phyloP scores from a whole-genome alignment of 805 yeast genomes.

The Candida dendrica region DNA sequence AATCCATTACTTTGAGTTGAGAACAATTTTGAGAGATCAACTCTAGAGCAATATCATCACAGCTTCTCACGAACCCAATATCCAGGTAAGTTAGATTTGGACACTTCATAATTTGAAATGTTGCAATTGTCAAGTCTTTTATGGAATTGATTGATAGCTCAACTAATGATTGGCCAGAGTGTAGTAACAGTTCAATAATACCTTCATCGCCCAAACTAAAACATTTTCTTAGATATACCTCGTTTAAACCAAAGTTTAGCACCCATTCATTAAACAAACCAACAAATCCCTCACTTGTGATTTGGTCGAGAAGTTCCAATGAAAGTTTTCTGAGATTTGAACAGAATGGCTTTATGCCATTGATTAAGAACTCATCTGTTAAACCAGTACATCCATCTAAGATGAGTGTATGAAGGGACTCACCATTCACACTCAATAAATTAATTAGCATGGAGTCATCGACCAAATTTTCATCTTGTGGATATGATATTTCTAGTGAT shows the following conservation, averaged over 20 bases:
- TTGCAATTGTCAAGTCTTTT: slow-evolving; percentile 42
- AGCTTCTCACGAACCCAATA: slow-evolving; percentile 70
- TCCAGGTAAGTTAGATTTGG: slow-evolving; percentile 66
- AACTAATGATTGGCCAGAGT: slow-evolving; percentile 58
- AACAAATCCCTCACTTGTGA: slow-evolving; percentile 63
- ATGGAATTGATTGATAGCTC: slow-evolving; percentile 71
- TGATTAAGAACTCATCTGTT: slow-evolving; percentile 53
- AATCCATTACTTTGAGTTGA: slow-evolving; percentile 60
- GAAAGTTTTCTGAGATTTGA: slow-evolving; percentile 51
- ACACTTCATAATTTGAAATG: slow-evolving; percentile 41
- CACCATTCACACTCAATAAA: slow-evolving; percentile 56
- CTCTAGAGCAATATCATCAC: slow-evolving; percentile 64
- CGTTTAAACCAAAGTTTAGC: slow-evolving; percentile 48
- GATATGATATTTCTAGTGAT: slow-evolving; percentile 61
- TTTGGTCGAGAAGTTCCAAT: slow-evolving; percentile 48
- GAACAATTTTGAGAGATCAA: slow-evolving; percentile 52
- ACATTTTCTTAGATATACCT: slow-evolving; percentile 60
- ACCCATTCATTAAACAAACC: slow-evolving; percentile 52
- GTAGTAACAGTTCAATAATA: slow-evolving; percentile 49
- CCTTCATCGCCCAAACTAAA: slow-evolving; percentile 57
- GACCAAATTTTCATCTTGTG: slow-evolving; percentile 56
- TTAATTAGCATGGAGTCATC: slow-evolving; percentile 62
- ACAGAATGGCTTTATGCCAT: slow-evolving; percentile 56
- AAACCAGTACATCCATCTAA: slow-evolving; percentile 70
- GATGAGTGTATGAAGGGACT: slow-evolving; percentile 45